Percentiles rank a stretch among this genome's conserved stretches.
Evolutionary conservation across 2,329 filamentous ascomycete species (phyloP).

Genomic region (Fusarium sulawesiense): DNA sequence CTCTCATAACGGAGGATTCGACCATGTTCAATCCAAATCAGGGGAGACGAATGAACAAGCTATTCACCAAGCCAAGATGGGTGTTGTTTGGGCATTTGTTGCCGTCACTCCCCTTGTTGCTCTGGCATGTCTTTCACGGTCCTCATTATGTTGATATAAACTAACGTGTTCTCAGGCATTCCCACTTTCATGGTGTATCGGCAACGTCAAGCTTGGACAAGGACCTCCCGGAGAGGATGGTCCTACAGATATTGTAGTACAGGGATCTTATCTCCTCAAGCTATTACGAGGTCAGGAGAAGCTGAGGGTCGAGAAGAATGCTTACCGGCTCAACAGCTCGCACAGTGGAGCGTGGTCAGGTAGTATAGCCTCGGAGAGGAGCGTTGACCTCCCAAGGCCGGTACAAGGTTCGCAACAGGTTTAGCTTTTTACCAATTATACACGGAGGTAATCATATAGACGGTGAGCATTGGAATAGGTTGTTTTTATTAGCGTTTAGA

Average conservation of each 20-base stretch:
- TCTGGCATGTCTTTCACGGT: constrained; percentile 46
- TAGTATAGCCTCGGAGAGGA: constrained; percentile 3
- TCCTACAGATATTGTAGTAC: constrained; percentile 45
- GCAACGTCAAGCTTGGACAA: constrained; percentile 49
- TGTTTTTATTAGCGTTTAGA: not conserved
- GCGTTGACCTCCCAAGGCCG: constrained; percentile 1
- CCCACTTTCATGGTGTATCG: constrained; percentile 45
- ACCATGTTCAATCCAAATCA: constrained; percentile 32
- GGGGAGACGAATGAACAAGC: constrained; percentile 22
- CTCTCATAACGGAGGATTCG: constrained; percentile 42
- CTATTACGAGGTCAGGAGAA: constrained; percentile 37
- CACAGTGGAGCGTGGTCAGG: constrained; percentile 13
- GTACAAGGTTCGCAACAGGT: constrained; percentile 15
- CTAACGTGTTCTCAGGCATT: constrained; percentile 41
- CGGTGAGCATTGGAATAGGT: not conserved
- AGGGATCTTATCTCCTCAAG: constrained; percentile 48
- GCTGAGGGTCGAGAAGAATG: constrained; percentile 27
- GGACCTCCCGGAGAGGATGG: constrained; percentile 43
- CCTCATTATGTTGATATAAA: not conserved
- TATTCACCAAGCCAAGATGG: constrained; percentile 54
- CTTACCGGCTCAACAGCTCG: constrained; percentile 30
- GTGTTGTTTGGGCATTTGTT: constrained; percentile 74
- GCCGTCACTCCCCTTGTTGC: constrained; percentile 69
- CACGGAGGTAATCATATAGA: not conserved
- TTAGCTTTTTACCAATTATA: not conserved